A percentile compares a stretch with the other conserved stretches of the same genome.
These are phyloP conservation scores for Acer negundo DNA, from an alignment of 345 rosid species.

Conservation along the genomic window DNA sequence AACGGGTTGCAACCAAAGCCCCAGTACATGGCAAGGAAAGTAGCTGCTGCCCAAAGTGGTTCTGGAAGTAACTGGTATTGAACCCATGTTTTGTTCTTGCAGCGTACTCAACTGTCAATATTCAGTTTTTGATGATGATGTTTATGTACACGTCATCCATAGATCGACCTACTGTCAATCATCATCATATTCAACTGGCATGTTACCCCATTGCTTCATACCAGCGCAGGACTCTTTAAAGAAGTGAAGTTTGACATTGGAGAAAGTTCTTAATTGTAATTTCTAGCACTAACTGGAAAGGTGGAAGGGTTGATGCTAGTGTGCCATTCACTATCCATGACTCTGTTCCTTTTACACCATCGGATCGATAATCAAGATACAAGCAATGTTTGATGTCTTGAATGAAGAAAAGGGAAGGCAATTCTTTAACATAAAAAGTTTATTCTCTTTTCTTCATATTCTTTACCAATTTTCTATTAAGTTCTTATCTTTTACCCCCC, in stretches of 20 bases:
- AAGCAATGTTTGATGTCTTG: constrained; percentile 6
- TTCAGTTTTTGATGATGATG: background rate
- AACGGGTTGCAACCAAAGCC: constrained; percentile 77
- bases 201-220: background rate
- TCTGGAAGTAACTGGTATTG: constrained; percentile 77
- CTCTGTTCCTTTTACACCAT: constrained; percentile 16
- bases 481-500: constrained; percentile 9
- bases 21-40: constrained; percentile 78
- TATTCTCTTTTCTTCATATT: constrained; percentile 10
- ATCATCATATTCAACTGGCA: constrained; percentile 8
- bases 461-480: constrained; percentile 10
- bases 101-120: background rate
- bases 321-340: constrained; percentile 13
- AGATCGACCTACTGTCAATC: constrained; percentile 16
- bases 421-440: constrained; percentile 7
- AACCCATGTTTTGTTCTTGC: constrained; percentile 9
- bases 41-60: constrained; percentile 81
- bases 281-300: constrained; percentile 29
- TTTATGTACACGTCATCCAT: background rate
- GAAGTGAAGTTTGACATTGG: constrained; percentile 9
- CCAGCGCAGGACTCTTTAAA: constrained; percentile 7
- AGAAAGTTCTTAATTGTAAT: constrained; percentile 26
- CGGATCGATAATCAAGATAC: constrained; percentile 11
- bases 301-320: constrained; percentile 19
- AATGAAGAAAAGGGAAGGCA: constrained; percentile 21